Evolutionary conservation across 495 filamentous ascomycete genomes (phyloP).

Genomic region (Aspergillus steynii): DNA sequence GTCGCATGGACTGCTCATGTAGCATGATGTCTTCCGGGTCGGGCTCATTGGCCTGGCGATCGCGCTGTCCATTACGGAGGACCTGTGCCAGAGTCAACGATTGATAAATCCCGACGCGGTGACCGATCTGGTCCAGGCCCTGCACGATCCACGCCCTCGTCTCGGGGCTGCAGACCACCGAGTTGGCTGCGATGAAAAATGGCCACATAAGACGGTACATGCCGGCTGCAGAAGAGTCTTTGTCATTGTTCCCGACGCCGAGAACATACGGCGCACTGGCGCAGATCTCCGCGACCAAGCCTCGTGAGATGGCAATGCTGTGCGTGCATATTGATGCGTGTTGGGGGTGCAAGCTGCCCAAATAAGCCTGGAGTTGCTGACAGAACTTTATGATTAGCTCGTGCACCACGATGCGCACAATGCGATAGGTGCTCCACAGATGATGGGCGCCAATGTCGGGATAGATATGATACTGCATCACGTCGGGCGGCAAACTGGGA

Average conservation of each 20-base stretch:
- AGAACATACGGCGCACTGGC: slow-evolving; percentile 6
- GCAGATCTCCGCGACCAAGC: slow-evolving; percentile 9
- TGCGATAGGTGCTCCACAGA: slow-evolving; percentile 7
- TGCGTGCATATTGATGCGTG: not conserved
- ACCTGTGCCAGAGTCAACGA: not conserved
- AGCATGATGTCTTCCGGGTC: too few relatives aligned
- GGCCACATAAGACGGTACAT: slow-evolving; percentile 9
- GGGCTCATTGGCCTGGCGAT: not conserved
- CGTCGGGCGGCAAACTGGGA: not conserved
- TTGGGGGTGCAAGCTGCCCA: too few relatives aligned
- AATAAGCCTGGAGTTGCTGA: too few relatives aligned
- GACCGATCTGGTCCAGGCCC: slow-evolving; percentile 2
- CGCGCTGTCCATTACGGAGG: not conserved
- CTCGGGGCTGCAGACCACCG: not conserved
- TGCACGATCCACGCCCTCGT: slow-evolving; percentile 2
- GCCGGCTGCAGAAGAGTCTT: not conserved
- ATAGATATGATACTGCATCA: slow-evolving; percentile 6
- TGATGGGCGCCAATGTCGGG: not conserved
- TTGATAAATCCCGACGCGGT: not conserved
- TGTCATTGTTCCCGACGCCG: not conserved
- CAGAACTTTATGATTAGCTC: not conserved
- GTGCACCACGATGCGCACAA: slow-evolving; percentile 4
- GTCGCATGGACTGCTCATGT: too few relatives aligned
- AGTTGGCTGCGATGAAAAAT: slow-evolving; percentile 8
- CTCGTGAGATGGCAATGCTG: not conserved